phyloP scores from a whole-genome alignment of 495 filamentous ascomycete genomes.

The Bombardia bombarda region DNA sequence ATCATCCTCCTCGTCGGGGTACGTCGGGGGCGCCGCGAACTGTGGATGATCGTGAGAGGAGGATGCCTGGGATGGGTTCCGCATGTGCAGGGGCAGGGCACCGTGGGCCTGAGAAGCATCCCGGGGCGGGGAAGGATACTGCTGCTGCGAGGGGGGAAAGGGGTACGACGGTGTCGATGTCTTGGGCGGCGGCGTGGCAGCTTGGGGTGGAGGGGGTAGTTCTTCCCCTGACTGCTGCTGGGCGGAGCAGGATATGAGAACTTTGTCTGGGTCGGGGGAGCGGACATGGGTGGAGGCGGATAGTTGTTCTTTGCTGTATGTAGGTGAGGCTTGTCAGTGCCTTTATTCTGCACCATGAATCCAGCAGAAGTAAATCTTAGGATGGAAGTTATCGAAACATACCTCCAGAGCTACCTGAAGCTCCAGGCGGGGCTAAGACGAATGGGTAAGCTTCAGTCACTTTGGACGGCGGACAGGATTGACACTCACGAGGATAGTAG shows the following conservation, averaged over 20 bases:
- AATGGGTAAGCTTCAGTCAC: conserved; percentile 5
- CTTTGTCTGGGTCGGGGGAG: conserved; percentile 37
- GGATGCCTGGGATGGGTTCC: conserved; percentile 12
- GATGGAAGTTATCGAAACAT: too few species aligned
- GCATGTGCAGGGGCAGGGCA: conserved; percentile 23
- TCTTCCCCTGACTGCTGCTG: conserved; percentile 16
- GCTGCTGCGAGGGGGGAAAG: conserved; percentile 28
- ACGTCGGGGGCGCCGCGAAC: conserved; percentile 29
- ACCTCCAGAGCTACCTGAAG: conserved; percentile 16
- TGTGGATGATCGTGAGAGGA: conserved; percentile 22
- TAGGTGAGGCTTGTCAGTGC: too few species aligned
- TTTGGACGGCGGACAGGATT: not conserved
- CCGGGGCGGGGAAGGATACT: conserved; percentile 28
- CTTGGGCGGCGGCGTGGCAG: conserved; percentile 20
- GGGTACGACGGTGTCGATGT: conserved; percentile 23
- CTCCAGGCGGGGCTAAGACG: conserved; percentile 3
- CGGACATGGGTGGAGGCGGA: conserved; percentile 27
- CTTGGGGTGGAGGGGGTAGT: conserved; percentile 25
- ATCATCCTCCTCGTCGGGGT: conserved; percentile 23
- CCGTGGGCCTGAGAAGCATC: conserved; percentile 11
- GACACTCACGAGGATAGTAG: conserved; percentile 27
- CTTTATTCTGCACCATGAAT: too few species aligned
- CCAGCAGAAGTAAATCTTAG: too few species aligned
- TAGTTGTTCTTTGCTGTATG: conserved; percentile 18
- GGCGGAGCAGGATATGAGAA: conserved; percentile 38